Evolutionary conservation across 257 asterid genomes (phyloP).

Genomic region (Fraxinus excelsior): DNA sequence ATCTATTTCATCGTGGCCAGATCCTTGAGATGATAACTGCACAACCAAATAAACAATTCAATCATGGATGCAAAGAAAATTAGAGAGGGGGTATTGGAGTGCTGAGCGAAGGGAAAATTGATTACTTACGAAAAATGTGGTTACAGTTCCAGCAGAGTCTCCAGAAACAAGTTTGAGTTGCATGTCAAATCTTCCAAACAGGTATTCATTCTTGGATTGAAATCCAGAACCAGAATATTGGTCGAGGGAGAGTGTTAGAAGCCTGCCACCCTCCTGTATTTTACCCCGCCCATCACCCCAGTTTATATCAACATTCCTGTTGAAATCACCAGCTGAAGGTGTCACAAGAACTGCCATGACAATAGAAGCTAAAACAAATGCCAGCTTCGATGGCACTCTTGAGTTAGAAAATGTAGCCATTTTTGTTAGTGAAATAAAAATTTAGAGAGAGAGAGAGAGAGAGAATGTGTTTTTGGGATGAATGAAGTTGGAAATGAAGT

Average conservation of each 20-base stretch:
- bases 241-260: slow-evolving; percentile 28
- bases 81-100: too few species aligned
- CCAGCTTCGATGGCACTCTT: background rate
- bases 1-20: slow-evolving; percentile 33
- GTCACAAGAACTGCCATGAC: background rate
- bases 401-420: background rate
- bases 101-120: background rate
- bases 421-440: background rate
- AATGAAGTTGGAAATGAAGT: background rate
- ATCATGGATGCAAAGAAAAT: background rate
- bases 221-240: slow-evolving; percentile 39
- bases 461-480: background rate
- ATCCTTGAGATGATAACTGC: slow-evolving; percentile 25
- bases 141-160: slow-evolving; percentile 34
- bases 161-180: slow-evolving; percentile 35
- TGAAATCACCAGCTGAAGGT: background rate
- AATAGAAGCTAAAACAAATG: background rate
- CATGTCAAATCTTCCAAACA: slow-evolving; percentile 33
- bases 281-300: background rate
- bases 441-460: background rate
- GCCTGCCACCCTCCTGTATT: background rate
- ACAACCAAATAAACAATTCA: background rate
- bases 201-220: slow-evolving; percentile 32
- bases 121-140: background rate
- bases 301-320: background rate